Conservation (phyloP, 306 rosid species). For the Quercus cerris region DNA sequence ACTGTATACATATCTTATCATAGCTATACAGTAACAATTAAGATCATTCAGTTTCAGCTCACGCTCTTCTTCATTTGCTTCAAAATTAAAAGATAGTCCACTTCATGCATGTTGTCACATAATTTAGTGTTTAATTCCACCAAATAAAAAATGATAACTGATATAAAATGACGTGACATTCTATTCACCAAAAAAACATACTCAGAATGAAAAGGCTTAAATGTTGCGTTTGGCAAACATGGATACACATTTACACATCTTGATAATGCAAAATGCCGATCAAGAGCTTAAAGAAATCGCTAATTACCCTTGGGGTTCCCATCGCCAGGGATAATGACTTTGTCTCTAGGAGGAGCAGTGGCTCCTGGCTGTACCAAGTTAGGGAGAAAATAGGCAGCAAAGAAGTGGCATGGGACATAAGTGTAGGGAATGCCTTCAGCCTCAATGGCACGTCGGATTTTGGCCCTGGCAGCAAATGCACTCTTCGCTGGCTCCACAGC, state of each 20-base stretch:
- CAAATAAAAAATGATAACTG: no score
- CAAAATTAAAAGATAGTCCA: neutral
- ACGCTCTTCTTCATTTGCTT: neutral
- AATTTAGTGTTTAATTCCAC: no score
- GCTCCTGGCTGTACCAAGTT: conserved; percentile 65
- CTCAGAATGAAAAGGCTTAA: no score
- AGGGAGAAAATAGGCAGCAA: conserved; percentile 73
- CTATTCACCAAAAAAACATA: no score
- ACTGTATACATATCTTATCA: neutral
- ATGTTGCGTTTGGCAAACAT: no score
- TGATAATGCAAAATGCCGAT: no score
- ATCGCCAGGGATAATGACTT: conserved; percentile 63
- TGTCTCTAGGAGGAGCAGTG: conserved; percentile 71
- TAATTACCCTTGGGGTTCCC: conserved; percentile 66
- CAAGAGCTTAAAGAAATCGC: neutral
- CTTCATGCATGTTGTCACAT: no score
- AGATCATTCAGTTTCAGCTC: neutral
- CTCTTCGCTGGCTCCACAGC: conserved; percentile 93
- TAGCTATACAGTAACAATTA: no score
- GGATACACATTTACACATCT: no score
- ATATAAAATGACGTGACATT: no score
- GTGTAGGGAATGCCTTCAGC: conserved; percentile 76
- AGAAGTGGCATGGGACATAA: conserved; percentile 56
- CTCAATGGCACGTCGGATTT: conserved; percentile 64
- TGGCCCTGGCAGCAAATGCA: conserved; percentile 43